phyloP scores from a whole-genome alignment of 345 rosid genomes.

The Euphorbia lathyris region DNA sequence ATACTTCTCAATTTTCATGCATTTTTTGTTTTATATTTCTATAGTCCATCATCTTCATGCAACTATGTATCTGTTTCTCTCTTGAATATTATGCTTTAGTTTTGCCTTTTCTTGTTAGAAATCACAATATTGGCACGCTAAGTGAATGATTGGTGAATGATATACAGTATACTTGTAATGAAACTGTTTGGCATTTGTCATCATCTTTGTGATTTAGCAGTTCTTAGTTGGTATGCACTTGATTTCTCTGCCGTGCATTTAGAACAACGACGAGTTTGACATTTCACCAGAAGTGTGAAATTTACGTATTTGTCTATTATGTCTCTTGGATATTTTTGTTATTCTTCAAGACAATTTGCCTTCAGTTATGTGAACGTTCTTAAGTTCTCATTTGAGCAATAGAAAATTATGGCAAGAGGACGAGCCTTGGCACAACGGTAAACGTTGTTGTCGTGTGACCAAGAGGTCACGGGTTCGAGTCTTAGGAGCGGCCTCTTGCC shows the following conservation, averaged over 20 bases:
- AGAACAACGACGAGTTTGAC: background rate
- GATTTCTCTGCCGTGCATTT: background rate
- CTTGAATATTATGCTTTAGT: background rate
- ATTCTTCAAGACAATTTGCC: background rate
- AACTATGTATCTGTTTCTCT: background rate
- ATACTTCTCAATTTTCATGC: background rate
- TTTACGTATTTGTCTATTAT: background rate
- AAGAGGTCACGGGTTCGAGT: too few relatives aligned
- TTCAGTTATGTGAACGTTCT: background rate
- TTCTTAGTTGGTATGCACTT: background rate
- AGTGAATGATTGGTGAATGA: too few relatives aligned
- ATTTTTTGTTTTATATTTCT: background rate
- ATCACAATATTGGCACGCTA: background rate
- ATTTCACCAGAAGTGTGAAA: constrained; percentile 41
- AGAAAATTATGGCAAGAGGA: background rate
- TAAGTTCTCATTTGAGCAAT: background rate
- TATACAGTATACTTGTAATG: too few relatives aligned
- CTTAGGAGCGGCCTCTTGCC: too few relatives aligned
- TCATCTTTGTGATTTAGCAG: constrained; percentile 3
- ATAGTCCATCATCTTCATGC: background rate
- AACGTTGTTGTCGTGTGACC: too few relatives aligned
- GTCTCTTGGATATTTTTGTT: background rate
- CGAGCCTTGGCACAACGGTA: too few relatives aligned
- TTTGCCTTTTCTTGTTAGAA: background rate
- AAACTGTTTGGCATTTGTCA: background rate